phyloP scores from a whole-genome alignment of 106 monocot species.

The Platanthera zijinensis region DNA sequence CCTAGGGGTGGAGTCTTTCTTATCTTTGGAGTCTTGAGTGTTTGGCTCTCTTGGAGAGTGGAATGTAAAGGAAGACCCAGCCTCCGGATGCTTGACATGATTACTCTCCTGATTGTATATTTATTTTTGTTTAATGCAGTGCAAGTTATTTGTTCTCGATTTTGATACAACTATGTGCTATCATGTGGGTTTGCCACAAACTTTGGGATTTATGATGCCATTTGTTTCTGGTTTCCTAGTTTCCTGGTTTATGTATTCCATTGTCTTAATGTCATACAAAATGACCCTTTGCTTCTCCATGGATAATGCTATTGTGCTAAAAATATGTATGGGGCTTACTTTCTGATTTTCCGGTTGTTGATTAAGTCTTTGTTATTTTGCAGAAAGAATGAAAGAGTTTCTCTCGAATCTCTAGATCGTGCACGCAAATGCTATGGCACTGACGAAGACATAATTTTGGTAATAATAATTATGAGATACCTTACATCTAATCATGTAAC shows the following conservation, averaged over 20 bases:
- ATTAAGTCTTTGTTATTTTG: constrained; percentile 4
- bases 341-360: not conserved
- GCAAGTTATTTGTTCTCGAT: too few species aligned
- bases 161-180: too few species aligned
- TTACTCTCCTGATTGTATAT: too few species aligned
- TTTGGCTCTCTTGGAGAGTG: too few species aligned
- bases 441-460: constrained; percentile 61
- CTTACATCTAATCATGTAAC: not conserved
- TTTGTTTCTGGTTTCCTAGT: not conserved
- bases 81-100: too few species aligned
- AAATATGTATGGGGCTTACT: not conserved
- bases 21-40: too few species aligned
- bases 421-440: constrained; percentile 63
- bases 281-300: not conserved
- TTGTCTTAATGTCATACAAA: constrained; percentile 2
- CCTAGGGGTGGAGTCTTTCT: too few species aligned
- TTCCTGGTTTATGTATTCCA: not conserved
- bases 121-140: too few species aligned
- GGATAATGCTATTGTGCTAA: not conserved
- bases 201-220: not conserved
- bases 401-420: constrained; percentile 41
- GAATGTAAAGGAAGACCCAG: too few species aligned
- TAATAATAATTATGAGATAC: constrained; percentile 11
- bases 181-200: not conserved
- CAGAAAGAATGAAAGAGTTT: constrained; percentile 43